Evolutionary conservation across 225 moss, liverwort and hornwort genomes (phyloP).

Genomic region (Rhytidiadelphus loreus): DNA sequence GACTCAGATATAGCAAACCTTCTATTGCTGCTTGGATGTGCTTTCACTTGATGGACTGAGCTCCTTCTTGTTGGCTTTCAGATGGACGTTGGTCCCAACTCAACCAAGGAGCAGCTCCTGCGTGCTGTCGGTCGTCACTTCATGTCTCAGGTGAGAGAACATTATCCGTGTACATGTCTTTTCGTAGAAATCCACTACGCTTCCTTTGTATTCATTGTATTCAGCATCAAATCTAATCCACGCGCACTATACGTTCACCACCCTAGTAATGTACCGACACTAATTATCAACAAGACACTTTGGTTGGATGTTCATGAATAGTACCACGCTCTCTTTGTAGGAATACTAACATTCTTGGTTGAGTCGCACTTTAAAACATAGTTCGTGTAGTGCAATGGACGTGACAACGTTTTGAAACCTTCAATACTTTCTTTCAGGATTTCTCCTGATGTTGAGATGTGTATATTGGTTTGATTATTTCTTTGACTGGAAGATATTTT

Average conservation of each 20-base stretch:
- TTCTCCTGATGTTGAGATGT: not conserved
- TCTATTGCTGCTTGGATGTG: not conserved
- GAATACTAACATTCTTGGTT: not conserved
- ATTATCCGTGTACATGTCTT: not conserved
- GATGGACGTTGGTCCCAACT: constrained; percentile 64
- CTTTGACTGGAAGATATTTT: not conserved
- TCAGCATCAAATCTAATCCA: not conserved
- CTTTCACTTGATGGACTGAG: not conserved
- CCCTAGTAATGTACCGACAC: not conserved
- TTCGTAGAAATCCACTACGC: not conserved
- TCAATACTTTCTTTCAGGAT: not conserved
- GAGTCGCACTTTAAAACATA: not conserved
- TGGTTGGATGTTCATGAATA: not conserved
- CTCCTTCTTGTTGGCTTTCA: not conserved
- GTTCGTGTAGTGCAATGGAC: not conserved
- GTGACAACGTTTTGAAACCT: not conserved
- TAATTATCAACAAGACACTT: not conserved
- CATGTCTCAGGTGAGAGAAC: constrained; percentile 42
- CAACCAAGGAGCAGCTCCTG: constrained; percentile 57
- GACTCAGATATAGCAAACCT: not conserved
- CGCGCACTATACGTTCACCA: not conserved
- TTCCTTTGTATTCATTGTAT: not conserved
- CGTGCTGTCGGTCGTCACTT: constrained; percentile 53
- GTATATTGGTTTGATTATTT: not conserved
- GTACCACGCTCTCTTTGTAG: not conserved